phyloP scores from a whole-genome alignment of 1,284 basidiomycete genomes.

The Papiliotrema terrestris region DNA sequence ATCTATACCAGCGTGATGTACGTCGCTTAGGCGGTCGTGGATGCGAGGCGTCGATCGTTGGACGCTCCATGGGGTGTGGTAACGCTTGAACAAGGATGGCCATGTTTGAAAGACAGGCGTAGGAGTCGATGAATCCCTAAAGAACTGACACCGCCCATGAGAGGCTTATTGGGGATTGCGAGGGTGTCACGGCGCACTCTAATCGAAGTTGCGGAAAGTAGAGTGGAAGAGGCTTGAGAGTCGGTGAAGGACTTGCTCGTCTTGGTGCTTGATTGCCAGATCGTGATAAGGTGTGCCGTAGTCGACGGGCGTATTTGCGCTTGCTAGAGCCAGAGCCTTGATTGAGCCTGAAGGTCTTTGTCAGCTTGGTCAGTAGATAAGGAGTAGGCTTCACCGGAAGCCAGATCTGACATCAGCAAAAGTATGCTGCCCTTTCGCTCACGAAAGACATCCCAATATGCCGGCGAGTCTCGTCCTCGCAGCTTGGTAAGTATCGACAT shows the following conservation, averaged over 20 bases:
- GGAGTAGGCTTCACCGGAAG: conserved; percentile 18
- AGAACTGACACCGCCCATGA: too few species aligned
- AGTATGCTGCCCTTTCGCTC: conserved; percentile 6
- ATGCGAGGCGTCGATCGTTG: too few species aligned
- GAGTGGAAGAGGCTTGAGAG: conserved; percentile 9
- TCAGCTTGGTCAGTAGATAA: not conserved
- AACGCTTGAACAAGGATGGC: too few species aligned
- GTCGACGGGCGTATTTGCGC: too few species aligned
- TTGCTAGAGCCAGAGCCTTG: not conserved
- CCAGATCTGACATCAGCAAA: conserved; percentile 12
- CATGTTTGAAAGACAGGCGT: too few species aligned
- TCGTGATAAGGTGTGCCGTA: too few species aligned
- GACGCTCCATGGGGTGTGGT: too few species aligned
- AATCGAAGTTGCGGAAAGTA: not conserved
- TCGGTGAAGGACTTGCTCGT: conserved; percentile 13
- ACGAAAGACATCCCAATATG: conserved; percentile 45
- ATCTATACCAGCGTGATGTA: too few species aligned
- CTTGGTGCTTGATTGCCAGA: conserved; percentile 8
- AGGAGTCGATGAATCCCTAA: too few species aligned
- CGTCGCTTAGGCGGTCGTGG: too few species aligned
- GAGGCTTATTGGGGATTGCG: too few species aligned
- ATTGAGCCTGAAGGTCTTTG: not conserved
- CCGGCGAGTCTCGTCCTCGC: conserved; percentile 29
- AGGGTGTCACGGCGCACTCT: too few species aligned
- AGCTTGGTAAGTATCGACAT: conserved; percentile 42